Conservation (phyloP, 2,329 filamentous ascomycete genomes). For the Botryotinia globosa region DNA sequence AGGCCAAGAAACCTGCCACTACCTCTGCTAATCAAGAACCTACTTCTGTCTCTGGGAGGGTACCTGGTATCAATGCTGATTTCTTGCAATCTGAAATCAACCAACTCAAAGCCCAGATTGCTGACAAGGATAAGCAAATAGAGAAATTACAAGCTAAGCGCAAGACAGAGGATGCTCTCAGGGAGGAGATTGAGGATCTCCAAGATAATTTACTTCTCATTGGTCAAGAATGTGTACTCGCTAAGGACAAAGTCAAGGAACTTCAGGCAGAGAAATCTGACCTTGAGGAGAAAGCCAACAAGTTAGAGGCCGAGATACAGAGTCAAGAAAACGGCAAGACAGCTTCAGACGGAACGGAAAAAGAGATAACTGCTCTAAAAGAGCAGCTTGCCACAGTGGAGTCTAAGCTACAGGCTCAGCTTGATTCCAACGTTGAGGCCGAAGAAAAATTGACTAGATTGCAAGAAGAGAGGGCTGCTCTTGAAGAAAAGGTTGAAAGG, state of each 20-base stretch:
- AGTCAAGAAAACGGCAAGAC: slow-evolving; percentile 51
- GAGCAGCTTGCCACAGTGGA: background rate
- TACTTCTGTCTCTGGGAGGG: slow-evolving; percentile 25
- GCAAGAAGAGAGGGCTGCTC: slow-evolving; percentile 61
- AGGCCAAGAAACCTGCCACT: slow-evolving; percentile 70
- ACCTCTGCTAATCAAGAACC: slow-evolving; percentile 34
- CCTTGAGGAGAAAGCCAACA: slow-evolving; percentile 61
- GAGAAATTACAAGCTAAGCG: slow-evolving; percentile 67
- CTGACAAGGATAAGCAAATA: slow-evolving; percentile 59
- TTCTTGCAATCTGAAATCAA: slow-evolving; percentile 34
- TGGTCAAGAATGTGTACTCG: slow-evolving; percentile 80
- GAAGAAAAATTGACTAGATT: slow-evolving; percentile 60
- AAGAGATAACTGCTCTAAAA: background rate
- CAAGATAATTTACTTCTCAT: slow-evolving; percentile 76
- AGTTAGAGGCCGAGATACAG: slow-evolving; percentile 75
- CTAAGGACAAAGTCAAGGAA: slow-evolving; percentile 72
- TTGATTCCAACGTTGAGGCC: slow-evolving; percentile 39
- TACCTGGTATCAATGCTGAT: slow-evolving; percentile 19
- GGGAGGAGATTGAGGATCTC: slow-evolving; percentile 82
- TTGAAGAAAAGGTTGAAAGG: slow-evolving; percentile 62
- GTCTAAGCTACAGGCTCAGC: background rate
- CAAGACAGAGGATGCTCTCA: slow-evolving; percentile 72
- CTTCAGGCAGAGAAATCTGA: slow-evolving; percentile 66
- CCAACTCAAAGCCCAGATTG: slow-evolving; percentile 34
- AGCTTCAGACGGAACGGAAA: background rate